These are phyloP conservation scores for Xylariaceae sp. DNA, from an alignment of 2,329 filamentous ascomycete species.

Conservation along the genomic window DNA sequence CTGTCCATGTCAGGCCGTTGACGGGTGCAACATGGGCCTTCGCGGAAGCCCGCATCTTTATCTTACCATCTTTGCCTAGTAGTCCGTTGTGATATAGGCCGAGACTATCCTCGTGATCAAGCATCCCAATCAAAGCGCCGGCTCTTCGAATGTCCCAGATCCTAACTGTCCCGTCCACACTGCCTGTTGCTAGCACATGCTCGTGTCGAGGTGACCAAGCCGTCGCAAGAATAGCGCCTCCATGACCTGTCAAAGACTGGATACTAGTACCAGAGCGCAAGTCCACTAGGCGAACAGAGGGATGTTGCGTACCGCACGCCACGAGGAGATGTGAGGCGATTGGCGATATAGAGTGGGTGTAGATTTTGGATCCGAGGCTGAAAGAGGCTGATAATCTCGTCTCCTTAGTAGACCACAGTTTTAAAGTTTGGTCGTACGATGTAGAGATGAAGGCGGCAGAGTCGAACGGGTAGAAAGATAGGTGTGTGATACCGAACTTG, in stretches of 20 bases:
- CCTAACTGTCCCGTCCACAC: slow-evolving; percentile 82
- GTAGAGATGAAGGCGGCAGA: slow-evolving; percentile 76
- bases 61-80: slow-evolving; percentile 45
- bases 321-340: slow-evolving; percentile 78
- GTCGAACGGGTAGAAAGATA: slow-evolving; percentile 82
- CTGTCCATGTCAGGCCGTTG: slow-evolving; percentile 85
- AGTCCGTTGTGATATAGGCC: slow-evolving; percentile 61
- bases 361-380: slow-evolving; percentile 70
- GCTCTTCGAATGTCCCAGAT: slow-evolving; percentile 89
- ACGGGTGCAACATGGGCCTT: slow-evolving; percentile 82
- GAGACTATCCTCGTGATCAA: slow-evolving; percentile 84
- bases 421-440: slow-evolving; percentile 79
- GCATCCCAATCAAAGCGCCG: slow-evolving; percentile 74
- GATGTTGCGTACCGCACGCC: slow-evolving; percentile 87
- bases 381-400: slow-evolving; percentile 70
- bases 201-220: slow-evolving; percentile 85
- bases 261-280: slow-evolving; percentile 80
- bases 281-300: slow-evolving; percentile 83
- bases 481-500: slow-evolving; percentile 75
- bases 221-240: slow-evolving; percentile 70
- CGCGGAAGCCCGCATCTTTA: slow-evolving; percentile 53
- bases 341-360: slow-evolving; percentile 79
- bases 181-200: slow-evolving; percentile 81
- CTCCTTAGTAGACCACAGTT: slow-evolving; percentile 73
- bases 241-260: slow-evolving; percentile 73